phyloP scores from a whole-genome alignment of 345 rosid species.

The Lepidium sativum region DNA sequence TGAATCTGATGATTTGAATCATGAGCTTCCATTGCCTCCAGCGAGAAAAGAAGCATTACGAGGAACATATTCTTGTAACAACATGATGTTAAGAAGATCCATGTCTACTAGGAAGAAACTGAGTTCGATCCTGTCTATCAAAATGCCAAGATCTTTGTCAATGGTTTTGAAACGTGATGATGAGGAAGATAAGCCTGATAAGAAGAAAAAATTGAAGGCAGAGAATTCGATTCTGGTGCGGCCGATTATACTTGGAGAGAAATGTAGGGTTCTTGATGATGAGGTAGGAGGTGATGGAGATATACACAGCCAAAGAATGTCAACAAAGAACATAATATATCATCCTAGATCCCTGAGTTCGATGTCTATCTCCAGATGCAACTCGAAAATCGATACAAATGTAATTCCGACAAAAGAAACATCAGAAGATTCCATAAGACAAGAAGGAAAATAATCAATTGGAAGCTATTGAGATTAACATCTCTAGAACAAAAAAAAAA shows the following conservation, averaged over 20 bases:
- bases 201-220: conserved; percentile 29
- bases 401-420: conserved; percentile 10
- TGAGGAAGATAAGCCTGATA: neutral
- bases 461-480: no score
- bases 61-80: conserved; percentile 26
- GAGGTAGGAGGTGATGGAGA: conserved; percentile 7
- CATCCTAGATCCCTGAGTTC: conserved; percentile 33
- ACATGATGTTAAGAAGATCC: conserved; percentile 7
- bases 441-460: neutral
- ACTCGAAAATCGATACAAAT: conserved; percentile 25
- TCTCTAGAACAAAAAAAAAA: no score
- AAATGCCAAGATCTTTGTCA: conserved; percentile 35
- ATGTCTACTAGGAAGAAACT: conserved; percentile 13
- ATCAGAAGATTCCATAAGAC: neutral
- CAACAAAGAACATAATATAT: conserved; percentile 34
- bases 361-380: conserved; percentile 31
- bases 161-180: conserved; percentile 1
- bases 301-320: conserved; percentile 30
- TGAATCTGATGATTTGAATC: neutral
- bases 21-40: conserved; percentile 41
- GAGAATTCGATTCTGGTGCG: conserved; percentile 52
- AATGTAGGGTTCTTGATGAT: conserved; percentile 43
- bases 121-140: conserved; percentile 19
- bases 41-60: conserved; percentile 22
- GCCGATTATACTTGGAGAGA: conserved; percentile 67